phyloP scores from a whole-genome alignment of 768 basidiomycete genomes.

The Pisolithus marmoratus region DNA sequence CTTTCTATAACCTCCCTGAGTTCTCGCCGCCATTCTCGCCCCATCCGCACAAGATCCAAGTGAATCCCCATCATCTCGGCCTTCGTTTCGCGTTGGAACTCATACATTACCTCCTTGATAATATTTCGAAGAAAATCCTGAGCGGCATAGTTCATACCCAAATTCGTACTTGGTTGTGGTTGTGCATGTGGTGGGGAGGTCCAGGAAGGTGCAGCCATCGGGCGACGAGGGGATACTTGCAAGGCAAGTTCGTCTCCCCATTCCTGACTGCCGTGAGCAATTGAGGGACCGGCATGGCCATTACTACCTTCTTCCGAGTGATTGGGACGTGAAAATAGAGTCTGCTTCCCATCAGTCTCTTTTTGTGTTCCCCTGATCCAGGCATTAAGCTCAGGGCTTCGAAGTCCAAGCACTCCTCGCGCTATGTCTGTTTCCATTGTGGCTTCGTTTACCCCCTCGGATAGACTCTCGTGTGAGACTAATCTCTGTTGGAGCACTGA shows the following conservation, averaged over 20 bases:
- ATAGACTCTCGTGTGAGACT: conserved; percentile 26
- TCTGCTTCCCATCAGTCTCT: conserved; percentile 34
- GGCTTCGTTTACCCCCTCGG: conserved; percentile 15
- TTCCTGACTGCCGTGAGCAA: conserved; percentile 12
- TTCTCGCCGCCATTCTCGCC: conserved; percentile 62
- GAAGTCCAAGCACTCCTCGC: conserved; percentile 38
- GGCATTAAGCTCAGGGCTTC: conserved; percentile 46
- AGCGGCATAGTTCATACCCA: conserved; percentile 27
- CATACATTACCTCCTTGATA: conserved; percentile 67
- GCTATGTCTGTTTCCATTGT: conserved; percentile 5
- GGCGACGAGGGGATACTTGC: conserved; percentile 55
- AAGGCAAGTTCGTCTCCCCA: conserved; percentile 37
- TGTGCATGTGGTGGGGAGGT: conserved; percentile 30
- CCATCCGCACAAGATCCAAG: conserved; percentile 67
- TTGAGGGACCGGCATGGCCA: conserved; percentile 6
- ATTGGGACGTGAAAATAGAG: conserved; percentile 38
- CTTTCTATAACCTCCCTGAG: conserved; percentile 57
- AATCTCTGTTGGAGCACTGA: conserved; percentile 29
- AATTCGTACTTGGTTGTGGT: conserved; percentile 19
- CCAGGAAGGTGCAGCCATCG: conserved; percentile 32
- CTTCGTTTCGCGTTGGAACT: conserved; percentile 63
- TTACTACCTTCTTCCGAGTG: conserved; percentile 19
- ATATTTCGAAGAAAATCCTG: conserved; percentile 61
- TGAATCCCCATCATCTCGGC: conserved; percentile 73
- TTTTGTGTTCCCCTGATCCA: conserved; percentile 41